These are phyloP conservation scores for Fusarium ramigenum DNA, from an alignment of 2,329 filamentous ascomycete genomes.

Conservation along the genomic window DNA sequence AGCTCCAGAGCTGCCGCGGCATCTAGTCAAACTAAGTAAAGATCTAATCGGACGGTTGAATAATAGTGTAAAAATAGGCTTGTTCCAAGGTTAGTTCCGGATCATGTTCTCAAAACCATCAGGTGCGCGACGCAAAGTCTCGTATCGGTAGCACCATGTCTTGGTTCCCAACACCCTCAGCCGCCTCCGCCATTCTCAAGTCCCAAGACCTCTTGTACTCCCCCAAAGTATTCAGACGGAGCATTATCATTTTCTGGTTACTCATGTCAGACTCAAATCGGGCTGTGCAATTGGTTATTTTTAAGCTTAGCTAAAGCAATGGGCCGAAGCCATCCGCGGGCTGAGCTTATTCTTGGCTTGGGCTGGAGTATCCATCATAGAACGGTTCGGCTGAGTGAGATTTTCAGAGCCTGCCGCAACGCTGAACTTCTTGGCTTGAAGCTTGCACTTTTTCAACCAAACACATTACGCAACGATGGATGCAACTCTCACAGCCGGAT, in stretches of 20 bases:
- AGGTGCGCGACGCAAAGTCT: not conserved
- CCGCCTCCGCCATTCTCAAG: not conserved
- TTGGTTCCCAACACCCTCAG: not conserved
- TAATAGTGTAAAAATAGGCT: not conserved
- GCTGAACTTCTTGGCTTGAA: not conserved
- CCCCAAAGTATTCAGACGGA: not conserved
- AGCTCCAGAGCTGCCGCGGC: not conserved
- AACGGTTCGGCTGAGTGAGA: not conserved
- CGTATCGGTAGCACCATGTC: not conserved
- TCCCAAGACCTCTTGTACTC: not conserved
- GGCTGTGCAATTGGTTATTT: not conserved
- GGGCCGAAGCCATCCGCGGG: not conserved
- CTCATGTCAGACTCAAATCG: no score
- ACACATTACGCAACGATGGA: not conserved
- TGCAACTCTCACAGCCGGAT: not conserved
- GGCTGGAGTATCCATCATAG: not conserved
- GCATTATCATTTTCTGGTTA: not conserved
- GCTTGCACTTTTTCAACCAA: not conserved
- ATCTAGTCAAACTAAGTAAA: rapidly evolving
- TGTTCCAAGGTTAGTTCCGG: not conserved
- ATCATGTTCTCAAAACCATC: not conserved
- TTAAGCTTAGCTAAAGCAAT: not conserved
- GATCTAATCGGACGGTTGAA: not conserved
- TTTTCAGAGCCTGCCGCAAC: not conserved
- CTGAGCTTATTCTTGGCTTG: constrained; percentile 7